phyloP scores from a whole-genome alignment of 208 protist species.

The Leishmania amazonensis region DNA sequence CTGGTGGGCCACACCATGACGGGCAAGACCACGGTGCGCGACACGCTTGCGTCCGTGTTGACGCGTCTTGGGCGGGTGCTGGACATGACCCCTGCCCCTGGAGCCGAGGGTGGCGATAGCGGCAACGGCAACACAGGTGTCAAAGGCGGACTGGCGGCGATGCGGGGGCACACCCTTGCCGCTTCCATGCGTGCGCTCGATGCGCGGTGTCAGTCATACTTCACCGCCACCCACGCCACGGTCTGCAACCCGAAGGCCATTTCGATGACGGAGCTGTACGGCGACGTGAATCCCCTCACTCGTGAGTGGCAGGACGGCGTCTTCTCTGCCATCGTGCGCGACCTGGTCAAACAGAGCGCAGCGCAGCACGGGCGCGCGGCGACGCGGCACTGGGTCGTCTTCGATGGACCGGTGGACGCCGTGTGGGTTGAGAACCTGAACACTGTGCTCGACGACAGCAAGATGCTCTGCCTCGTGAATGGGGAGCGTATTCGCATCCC shows the following conservation, averaged over 20 bases:
- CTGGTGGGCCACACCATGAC: conserved; percentile 95
- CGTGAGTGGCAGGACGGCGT: conserved; percentile 97
- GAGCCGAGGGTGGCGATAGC: background rate
- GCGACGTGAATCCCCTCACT: conserved; percentile 93
- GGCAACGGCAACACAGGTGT: conserved; percentile 1
- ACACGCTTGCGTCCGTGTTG: conserved; percentile 75
- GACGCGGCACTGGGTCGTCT: conserved; percentile 95
- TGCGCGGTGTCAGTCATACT: conserved; percentile 64
- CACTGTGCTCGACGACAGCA: conserved; percentile 98
- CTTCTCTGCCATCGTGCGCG: conserved; percentile 90
- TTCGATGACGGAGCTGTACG: conserved; percentile 96
- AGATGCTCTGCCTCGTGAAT: conserved; percentile 97
- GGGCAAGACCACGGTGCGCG: conserved; percentile 92
- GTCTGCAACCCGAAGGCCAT: conserved; percentile 95
- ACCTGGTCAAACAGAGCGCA: conserved; percentile 66
- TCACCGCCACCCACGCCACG: conserved; percentile 59
- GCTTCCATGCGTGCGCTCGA: conserved; percentile 38
- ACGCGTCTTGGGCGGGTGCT: conserved; percentile 46
- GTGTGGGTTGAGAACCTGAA: conserved; percentile 99
- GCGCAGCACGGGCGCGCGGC: conserved; percentile 1
- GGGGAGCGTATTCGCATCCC: conserved; percentile 96
- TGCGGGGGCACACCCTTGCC: background rate
- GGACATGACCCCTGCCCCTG: background rate
- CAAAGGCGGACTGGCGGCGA: background rate
- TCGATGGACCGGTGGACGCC: conserved; percentile 98